Percentiles rank a stretch among this genome's conserved stretches.
Evolutionary conservation across 768 basidiomycete species (phyloP).

Genomic region (Suillus subalutaceus): DNA sequence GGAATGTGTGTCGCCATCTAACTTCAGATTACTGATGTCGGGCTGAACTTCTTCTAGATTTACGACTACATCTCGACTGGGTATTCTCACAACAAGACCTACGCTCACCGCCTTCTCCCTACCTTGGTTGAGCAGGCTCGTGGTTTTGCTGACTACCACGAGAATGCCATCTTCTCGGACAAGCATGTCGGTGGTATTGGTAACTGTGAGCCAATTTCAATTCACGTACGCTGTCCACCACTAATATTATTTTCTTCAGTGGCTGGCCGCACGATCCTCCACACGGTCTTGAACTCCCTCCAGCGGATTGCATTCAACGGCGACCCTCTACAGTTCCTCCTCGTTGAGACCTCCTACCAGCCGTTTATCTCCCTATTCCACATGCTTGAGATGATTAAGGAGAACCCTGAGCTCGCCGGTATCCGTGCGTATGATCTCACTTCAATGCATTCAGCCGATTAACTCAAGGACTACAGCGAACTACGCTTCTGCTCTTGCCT

Average conservation of each 20-base stretch:
- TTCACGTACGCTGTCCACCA: background rate
- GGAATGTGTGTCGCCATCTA: no score
- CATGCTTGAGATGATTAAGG: no score
- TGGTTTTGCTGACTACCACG: conserved; percentile 78
- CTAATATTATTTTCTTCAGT: conserved; percentile 45
- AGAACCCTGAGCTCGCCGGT: no score
- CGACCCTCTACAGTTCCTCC: no score
- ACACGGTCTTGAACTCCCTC: conserved; percentile 70
- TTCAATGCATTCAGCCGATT: conserved; percentile 7
- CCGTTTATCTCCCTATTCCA: no score
- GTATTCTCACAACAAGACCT: conserved; percentile 81
- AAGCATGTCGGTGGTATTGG: conserved; percentile 65
- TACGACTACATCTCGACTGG: conserved; percentile 76
- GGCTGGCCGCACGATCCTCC: conserved; percentile 78
- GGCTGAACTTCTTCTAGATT: no score
- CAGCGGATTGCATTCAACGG: conserved; percentile 66
- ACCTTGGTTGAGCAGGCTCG: conserved; percentile 74
- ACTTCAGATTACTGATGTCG: no score
- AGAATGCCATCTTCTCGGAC: conserved; percentile 73
- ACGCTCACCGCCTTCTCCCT: conserved; percentile 79
- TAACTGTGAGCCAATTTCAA: conserved; percentile 61
- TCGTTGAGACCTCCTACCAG: no score
- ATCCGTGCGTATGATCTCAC: no score
- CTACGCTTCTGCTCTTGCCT: conserved; percentile 71
- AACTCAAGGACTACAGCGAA: conserved; percentile 50